Base-by-base conservation (phyloP, 768 basidiomycete genomes). In the Lactifluus echinatus region DNA sequence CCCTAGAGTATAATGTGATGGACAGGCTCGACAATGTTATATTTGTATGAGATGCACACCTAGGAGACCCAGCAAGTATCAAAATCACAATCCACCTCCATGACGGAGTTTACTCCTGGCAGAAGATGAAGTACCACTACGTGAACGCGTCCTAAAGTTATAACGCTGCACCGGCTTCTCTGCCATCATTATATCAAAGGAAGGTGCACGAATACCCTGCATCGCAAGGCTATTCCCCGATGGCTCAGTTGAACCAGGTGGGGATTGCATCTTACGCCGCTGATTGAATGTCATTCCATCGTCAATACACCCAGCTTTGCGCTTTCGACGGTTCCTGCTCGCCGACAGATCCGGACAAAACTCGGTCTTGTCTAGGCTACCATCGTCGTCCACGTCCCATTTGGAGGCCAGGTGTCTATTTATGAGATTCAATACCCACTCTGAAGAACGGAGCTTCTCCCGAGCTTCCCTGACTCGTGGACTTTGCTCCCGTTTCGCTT, bases 371-470 rank as follows among this genome's bases (percentile, higher is more conserved):
- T 11, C 7, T 4, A 10, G 33, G 12, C n/a, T 36, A n/a, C 29
- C n/a, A 2, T 40, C 40, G 15, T 62, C 55, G 19, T 19, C 40
- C 8, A 28, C 8, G 31, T 53, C 53, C 33, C 61, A 62, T 4
- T 11, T 23, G 2, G 42, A 34, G 21, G 34, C 31, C 12, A 54
- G 34, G 43, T 54, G 34, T 3, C 33, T n/a, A 17, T 46, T 37
- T 1, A 54, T n/a, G 23, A 54, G 8, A 1, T 3, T 15, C 44
- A 46, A 54, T 19, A 46, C 17, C 45, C 23, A 45, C 29, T 37
- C 2, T 0, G 44, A 37, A 15, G 53, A 47, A 2, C 23, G n/a
- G 4, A 46, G 44, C 36, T 45, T 53, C 28, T 33, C 12, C 2
- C 21, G 29, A 21, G 50, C 50, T 19, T 52, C 39, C 26, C 34